A percentile compares a stretch with the other conserved stretches of the same genome.
These are phyloP conservation scores for Pholiota molesta DNA, from an alignment of 768 basidiomycete genomes.

Conservation along the genomic window DNA sequence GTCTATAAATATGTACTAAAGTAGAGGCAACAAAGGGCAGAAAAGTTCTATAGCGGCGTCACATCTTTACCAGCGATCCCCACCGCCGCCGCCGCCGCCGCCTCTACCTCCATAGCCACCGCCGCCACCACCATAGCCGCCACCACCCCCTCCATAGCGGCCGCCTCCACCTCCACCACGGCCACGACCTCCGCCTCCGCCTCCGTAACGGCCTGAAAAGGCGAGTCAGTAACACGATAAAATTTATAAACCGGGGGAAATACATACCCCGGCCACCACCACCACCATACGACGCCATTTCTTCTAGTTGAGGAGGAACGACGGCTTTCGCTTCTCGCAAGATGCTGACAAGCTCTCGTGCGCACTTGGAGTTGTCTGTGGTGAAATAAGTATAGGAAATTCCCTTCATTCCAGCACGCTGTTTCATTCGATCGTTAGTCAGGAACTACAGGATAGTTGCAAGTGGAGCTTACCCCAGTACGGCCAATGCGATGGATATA, in stretches of 20 bases:
- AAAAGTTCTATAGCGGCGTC: constrained; percentile 10
- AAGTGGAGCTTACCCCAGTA: constrained; percentile 68
- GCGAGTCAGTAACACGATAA: not conserved
- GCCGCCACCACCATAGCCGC: constrained; percentile 46
- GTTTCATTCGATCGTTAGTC: constrained; percentile 18
- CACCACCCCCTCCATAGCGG: constrained; percentile 46
- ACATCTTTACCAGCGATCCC: constrained; percentile 37
- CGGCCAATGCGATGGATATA: constrained; percentile 99
- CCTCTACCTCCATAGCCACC: constrained; percentile 44
- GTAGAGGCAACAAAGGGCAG: not conserved
- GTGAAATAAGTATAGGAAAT: constrained; percentile 96
- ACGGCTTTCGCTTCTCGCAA: constrained; percentile 84
- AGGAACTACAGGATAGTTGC: not conserved
- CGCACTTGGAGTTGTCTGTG: constrained; percentile 92
- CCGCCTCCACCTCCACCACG: constrained; percentile 35
- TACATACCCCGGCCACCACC: constrained; percentile 74
- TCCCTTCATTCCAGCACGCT: constrained; percentile 93
- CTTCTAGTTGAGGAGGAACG: constrained; percentile 88
- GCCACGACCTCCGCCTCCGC: constrained; percentile 36
- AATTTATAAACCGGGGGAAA: not conserved
- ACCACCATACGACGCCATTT: constrained; percentile 89
- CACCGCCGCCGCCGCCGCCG: constrained; percentile 47
- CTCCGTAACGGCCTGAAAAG: constrained; percentile 61
- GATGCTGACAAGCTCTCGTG: constrained; percentile 88
- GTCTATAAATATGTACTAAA: constrained; percentile 19